These are phyloP conservation scores for Trichoderma guizhouense DNA, from an alignment of 2,329 filamentous ascomycete species.

Conservation along the genomic window DNA sequence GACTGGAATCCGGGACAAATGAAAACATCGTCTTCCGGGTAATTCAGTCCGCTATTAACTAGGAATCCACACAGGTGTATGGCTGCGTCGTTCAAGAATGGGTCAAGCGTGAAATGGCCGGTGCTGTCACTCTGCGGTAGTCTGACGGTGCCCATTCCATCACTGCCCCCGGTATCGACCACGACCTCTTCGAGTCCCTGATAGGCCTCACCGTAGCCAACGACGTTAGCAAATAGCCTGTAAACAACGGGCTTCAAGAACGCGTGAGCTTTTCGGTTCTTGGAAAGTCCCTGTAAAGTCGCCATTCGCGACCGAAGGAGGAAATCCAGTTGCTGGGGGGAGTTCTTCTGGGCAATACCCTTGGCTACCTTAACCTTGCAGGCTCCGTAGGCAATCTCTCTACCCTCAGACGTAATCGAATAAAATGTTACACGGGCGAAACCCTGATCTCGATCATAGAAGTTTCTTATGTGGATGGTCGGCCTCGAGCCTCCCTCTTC, in stretches of 20 bases:
- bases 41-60: neutral
- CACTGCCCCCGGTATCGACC: neutral
- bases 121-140: neutral
- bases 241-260: neutral
- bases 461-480: neutral
- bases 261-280: neutral
- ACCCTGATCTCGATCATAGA: neutral
- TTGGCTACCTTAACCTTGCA: neutral
- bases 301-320: neutral
- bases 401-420: neutral
- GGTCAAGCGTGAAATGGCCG: neutral
- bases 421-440: neutral
- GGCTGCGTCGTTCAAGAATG: neutral
- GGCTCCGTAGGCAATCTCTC: neutral
- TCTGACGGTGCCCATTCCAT: conserved; percentile 7
- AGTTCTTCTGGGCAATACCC: neutral
- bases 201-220: neutral
- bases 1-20: neutral
- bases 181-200: conserved; percentile 12
- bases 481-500: neutral
- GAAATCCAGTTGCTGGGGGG: neutral
- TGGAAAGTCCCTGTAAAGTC: neutral
- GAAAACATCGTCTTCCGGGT: neutral
- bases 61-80: neutral
- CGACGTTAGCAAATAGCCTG: neutral